Percentiles rank a stretch among this genome's conserved stretches.
phyloP scores from a whole-genome alignment of 176 grass and related monocot species.

The Coix lacrymajobi region DNA sequence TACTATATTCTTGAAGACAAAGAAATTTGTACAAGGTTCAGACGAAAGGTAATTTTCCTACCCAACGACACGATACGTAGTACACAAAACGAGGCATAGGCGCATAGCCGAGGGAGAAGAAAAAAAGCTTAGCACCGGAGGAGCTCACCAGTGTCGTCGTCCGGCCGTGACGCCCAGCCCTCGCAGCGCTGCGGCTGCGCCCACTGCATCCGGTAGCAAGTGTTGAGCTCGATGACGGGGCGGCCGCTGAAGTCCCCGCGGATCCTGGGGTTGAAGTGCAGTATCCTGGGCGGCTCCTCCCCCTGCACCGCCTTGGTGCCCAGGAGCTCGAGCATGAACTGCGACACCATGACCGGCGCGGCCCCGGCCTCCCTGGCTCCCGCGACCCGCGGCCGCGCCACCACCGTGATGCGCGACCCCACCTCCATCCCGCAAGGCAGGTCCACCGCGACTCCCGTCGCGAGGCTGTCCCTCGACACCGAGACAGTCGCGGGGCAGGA shows the following conservation, averaged over 20 bases:
- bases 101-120: not conserved
- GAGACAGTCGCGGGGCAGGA: slow-evolving; percentile 54
- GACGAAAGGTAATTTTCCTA: not conserved
- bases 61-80: not conserved
- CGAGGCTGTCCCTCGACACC: not conserved
- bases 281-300: slow-evolving; percentile 80
- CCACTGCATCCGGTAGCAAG: slow-evolving; percentile 96
- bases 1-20: not conserved
- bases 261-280: slow-evolving; percentile 87
- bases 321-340: slow-evolving; percentile 86
- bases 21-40: not conserved
- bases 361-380: slow-evolving; percentile 24
- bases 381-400: slow-evolving; percentile 46
- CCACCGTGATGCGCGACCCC: slow-evolving; percentile 65
- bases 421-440: slow-evolving; percentile 76
- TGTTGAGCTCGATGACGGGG: slow-evolving; percentile 83
- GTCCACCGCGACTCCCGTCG: slow-evolving; percentile 19
- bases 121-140: not conserved
- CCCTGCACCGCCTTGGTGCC: slow-evolving; percentile 79
- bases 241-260: slow-evolving; percentile 62
- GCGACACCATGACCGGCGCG: slow-evolving; percentile 35
- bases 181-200: slow-evolving; percentile 69
- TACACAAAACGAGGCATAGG: not conserved
- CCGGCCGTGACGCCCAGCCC: slow-evolving; percentile 35
- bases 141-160: slow-evolving; percentile 53